A percentile compares a stretch with the other conserved stretches of the same genome.
Evolutionary conservation across 177 flowering plant genomes (phyloP).

Genomic region (Vitis hybrid): DNA sequence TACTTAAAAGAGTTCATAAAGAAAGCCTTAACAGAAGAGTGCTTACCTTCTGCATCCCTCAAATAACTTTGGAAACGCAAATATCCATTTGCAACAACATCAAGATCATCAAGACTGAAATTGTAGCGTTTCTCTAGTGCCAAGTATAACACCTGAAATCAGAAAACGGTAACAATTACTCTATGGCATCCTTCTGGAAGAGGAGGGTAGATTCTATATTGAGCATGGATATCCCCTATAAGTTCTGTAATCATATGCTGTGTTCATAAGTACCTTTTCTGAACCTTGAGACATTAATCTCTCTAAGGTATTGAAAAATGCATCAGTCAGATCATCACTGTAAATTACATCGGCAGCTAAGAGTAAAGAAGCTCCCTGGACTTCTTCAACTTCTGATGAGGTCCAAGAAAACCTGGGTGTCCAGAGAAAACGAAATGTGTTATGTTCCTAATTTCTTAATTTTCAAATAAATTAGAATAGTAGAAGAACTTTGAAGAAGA

Average conservation of each 20-base stretch:
- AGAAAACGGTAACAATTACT: background rate
- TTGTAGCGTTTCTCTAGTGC: conserved; percentile 91
- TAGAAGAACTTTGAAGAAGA: background rate
- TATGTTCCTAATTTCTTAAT: background rate
- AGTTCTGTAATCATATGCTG: background rate
- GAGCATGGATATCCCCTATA: background rate
- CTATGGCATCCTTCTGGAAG: background rate
- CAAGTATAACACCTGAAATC: conserved; percentile 66
- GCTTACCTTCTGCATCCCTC: conserved; percentile 43
- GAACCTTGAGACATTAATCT: conserved; percentile 61
- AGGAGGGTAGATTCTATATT: background rate
- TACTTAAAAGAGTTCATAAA: background rate
- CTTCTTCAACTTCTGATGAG: conserved; percentile 57
- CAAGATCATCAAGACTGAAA: conserved; percentile 77
- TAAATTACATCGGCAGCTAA: conserved; percentile 97
- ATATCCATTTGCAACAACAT: conserved; percentile 89
- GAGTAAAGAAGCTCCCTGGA: conserved; percentile 62
- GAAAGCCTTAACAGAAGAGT: background rate
- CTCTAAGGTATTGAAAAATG: conserved; percentile 56
- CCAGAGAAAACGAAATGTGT: background rate
- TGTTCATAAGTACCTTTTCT: conserved; percentile 53
- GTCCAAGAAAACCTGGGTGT: conserved; percentile 60
- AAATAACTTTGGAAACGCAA: conserved; percentile 62
- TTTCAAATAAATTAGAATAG: background rate
- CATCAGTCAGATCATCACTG: conserved; percentile 78